A percentile compares a stretch with the other conserved stretches of the same genome.
Conservation (phyloP, 2,329 filamentous ascomycete genomes). For the Orbilia javanica region DNA sequence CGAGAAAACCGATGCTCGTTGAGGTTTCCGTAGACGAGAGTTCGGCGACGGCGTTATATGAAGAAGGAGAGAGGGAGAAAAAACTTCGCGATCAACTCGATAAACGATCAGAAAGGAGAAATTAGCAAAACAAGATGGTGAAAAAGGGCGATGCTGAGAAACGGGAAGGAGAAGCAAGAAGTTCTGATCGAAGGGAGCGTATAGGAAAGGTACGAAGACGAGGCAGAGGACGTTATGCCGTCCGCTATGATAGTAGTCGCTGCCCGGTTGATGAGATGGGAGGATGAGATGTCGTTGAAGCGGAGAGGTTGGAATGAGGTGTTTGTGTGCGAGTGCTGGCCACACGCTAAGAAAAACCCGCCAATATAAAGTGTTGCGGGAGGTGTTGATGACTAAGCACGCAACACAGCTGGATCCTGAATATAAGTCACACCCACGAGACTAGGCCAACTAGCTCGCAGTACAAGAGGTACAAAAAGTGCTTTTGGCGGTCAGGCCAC, state of each 20-base stretch:
- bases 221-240: constrained; percentile 39
- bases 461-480: constrained; percentile 30
- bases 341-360: constrained; percentile 66
- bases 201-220: constrained; percentile 33
- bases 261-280: constrained; percentile 24
- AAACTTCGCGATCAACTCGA: constrained; percentile 56
- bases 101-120: constrained; percentile 42
- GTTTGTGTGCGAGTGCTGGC: constrained; percentile 49
- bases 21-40: constrained; percentile 1
- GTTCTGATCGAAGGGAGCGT: constrained; percentile 35
- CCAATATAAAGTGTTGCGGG: constrained; percentile 66
- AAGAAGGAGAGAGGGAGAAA: not conserved
- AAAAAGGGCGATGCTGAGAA: constrained; percentile 53
- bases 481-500: constrained; percentile 5
- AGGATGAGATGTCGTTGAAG: constrained; percentile 16
- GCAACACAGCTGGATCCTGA: constrained; percentile 48
- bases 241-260: constrained; percentile 23
- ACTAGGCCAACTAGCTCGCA: not conserved
- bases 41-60: constrained; percentile 29
- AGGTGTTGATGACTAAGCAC: constrained; percentile 46
- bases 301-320: constrained; percentile 34
- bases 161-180: constrained; percentile 1
- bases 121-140: constrained; percentile 45
- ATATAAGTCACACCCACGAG: not conserved
- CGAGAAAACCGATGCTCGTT: not conserved